Percentiles rank a stretch among this genome's conserved stretches.
phyloP scores from a whole-genome alignment of 2,329 filamentous ascomycete species.

The Metarhizium sp. region DNA sequence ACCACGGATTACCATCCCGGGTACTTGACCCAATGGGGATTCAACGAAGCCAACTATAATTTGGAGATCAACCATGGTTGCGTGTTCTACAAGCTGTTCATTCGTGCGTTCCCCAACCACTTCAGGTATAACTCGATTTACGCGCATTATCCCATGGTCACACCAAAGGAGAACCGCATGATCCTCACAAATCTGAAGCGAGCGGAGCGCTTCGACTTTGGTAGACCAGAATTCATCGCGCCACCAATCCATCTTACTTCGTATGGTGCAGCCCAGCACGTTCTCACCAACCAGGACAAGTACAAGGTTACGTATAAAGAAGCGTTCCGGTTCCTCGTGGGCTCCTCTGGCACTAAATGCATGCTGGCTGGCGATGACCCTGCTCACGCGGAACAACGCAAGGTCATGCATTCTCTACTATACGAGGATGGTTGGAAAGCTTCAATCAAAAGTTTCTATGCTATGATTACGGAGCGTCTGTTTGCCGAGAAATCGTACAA shows the following conservation, averaged over 20 bases:
- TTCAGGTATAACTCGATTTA: slow-evolving; percentile 73
- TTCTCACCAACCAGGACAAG: slow-evolving; percentile 50
- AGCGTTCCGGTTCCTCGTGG: slow-evolving; percentile 54
- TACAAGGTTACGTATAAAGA: slow-evolving; percentile 60
- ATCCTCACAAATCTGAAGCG: slow-evolving; percentile 61
- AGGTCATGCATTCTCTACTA: slow-evolving; percentile 47
- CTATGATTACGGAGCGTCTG: slow-evolving; percentile 50
- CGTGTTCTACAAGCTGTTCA: slow-evolving; percentile 76
- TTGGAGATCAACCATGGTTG: slow-evolving; percentile 69
- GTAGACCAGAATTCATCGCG: slow-evolving; percentile 44
- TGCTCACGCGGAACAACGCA: slow-evolving; percentile 38
- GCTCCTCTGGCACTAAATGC: slow-evolving; percentile 40
- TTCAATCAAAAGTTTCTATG: slow-evolving; percentile 58
- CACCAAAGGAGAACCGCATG: slow-evolving; percentile 61
- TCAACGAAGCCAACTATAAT: slow-evolving; percentile 64
- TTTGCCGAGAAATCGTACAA: slow-evolving; percentile 56
- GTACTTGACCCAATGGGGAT: slow-evolving; percentile 78
- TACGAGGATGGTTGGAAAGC: slow-evolving; percentile 52
- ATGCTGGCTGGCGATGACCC: slow-evolving; percentile 44
- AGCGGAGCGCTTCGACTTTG: slow-evolving; percentile 60
- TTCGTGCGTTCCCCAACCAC: slow-evolving; percentile 70
- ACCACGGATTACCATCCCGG: slow-evolving; percentile 67
- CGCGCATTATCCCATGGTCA: slow-evolving; percentile 65
- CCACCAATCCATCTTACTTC: slow-evolving; percentile 48
- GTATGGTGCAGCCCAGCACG: slow-evolving; percentile 49